A percentile compares a stretch with the other conserved stretches of the same genome.
Evolutionary conservation across 768 basidiomycete genomes (phyloP).

Genomic region (Roridomyces roridus): DNA sequence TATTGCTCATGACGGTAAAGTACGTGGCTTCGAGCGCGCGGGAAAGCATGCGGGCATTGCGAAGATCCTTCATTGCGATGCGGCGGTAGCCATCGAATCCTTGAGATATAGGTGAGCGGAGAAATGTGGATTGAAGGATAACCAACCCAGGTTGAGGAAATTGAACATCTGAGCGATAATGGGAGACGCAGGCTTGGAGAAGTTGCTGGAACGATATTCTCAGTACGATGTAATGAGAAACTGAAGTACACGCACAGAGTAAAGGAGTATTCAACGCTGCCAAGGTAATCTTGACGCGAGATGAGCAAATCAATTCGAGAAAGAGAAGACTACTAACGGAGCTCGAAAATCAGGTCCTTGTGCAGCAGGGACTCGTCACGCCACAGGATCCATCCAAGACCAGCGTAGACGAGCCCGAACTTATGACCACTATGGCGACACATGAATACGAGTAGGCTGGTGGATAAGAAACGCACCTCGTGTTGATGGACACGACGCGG

Average conservation of each 20-base stretch:
- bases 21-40: constrained; percentile 62
- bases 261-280: constrained; percentile 66
- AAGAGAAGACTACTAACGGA: constrained; percentile 45
- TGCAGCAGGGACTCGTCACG: constrained; percentile 61
- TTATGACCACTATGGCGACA: constrained; percentile 57
- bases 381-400: constrained; percentile 70
- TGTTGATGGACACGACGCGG: constrained; percentile 24
- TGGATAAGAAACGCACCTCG: not conserved
- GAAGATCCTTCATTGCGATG: constrained; percentile 49
- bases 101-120: constrained; percentile 13
- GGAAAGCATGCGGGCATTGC: constrained; percentile 63
- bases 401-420: constrained; percentile 57
- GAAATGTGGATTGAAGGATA: not conserved
- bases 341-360: constrained; percentile 69
- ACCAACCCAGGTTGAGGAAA: constrained; percentile 51
- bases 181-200: constrained; percentile 64
- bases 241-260: constrained; percentile 43
- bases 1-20: constrained; percentile 55
- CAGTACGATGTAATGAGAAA: not conserved
- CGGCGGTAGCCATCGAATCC: constrained; percentile 60
- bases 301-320: constrained; percentile 17
- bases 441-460: constrained; percentile 39
- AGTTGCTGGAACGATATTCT: constrained; percentile 42
- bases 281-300: constrained; percentile 50
- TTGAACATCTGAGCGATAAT: constrained; percentile 64